Evolutionary conservation across 768 basidiomycete species (phyloP).

Genomic region (Naganishia friedmannii): DNA sequence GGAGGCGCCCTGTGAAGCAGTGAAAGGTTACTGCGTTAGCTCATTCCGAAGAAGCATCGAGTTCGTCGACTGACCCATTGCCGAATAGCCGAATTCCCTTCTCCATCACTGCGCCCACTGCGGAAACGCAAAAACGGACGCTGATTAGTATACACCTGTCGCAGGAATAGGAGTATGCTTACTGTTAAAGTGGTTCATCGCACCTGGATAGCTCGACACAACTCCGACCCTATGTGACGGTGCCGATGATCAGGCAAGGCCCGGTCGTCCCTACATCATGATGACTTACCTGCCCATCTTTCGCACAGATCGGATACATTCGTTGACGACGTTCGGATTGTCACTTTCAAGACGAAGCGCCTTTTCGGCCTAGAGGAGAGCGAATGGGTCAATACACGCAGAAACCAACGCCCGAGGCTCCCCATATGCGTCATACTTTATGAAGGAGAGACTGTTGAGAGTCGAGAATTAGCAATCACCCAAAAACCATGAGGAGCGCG

Average conservation of each 20-base stretch:
- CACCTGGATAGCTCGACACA: conserved; percentile 67
- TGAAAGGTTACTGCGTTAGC: background rate
- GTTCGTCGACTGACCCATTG: conserved; percentile 58
- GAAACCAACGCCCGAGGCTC: background rate
- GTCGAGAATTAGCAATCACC: background rate
- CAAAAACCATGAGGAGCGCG: conserved; percentile 33
- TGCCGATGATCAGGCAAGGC: background rate
- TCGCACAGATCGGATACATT: conserved; percentile 55
- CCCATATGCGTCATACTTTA: background rate
- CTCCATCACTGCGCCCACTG: conserved; percentile 72
- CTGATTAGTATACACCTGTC: too few relatives aligned
- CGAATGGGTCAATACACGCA: background rate
- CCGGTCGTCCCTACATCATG: background rate
- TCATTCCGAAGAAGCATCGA: background rate
- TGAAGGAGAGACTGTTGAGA: background rate
- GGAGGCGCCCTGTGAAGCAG: conserved; percentile 55
- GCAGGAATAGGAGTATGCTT: background rate
- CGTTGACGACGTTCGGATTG: conserved; percentile 64
- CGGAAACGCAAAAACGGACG: background rate
- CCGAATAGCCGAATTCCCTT: conserved; percentile 69
- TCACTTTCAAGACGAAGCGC: conserved; percentile 74
- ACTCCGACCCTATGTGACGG: conserved; percentile 54
- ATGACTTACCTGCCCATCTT: conserved; percentile 58
- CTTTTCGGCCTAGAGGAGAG: conserved; percentile 55
- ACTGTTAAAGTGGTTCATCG: conserved; percentile 58